A percentile compares a stretch with the other conserved stretches of the same genome.
These are phyloP conservation scores for Wallacemonas rigidus DNA, from an alignment of 208 protist genomes.

Conservation along the genomic window DNA sequence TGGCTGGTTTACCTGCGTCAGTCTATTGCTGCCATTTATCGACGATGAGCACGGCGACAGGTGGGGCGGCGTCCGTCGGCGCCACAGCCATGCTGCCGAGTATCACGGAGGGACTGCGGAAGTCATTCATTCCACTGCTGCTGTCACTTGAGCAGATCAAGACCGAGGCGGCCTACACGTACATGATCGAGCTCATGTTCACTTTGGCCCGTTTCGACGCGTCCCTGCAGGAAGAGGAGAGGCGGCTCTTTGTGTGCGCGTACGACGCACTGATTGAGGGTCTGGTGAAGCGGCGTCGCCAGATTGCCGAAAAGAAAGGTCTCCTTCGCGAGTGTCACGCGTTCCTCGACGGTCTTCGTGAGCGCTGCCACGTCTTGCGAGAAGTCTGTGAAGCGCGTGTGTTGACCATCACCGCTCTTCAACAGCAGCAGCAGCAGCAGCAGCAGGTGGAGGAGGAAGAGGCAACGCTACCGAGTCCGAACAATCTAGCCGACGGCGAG, in stretches of 20 bases:
- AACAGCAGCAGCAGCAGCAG: constrained; percentile 14
- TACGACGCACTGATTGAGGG: constrained; percentile 56
- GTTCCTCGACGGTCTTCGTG: constrained; percentile 44
- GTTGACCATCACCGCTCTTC: constrained; percentile 4
- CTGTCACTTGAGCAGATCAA: constrained; percentile 41
- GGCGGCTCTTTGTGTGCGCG: constrained; percentile 67
- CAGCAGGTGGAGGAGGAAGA: constrained; percentile 2
- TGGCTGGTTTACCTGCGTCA: background rate
- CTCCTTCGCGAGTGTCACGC: constrained; percentile 41
- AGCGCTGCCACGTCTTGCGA: constrained; percentile 41
- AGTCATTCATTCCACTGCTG: constrained; percentile 69
- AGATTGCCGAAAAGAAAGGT: constrained; percentile 33
- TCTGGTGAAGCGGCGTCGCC: constrained; percentile 45
- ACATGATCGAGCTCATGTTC: constrained; percentile 76
- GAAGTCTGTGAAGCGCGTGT: constrained; percentile 17
- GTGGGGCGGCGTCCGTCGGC: background rate
- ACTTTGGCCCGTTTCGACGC: constrained; percentile 73
- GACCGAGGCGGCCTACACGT: constrained; percentile 39
- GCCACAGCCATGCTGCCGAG: constrained; percentile 35
- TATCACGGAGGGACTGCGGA: constrained; percentile 56
- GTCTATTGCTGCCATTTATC: background rate
- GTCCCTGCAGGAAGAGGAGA: constrained; percentile 62
- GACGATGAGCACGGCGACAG: background rate
- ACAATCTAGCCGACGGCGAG: background rate
- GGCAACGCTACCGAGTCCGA: background rate